phyloP scores from a whole-genome alignment of 768 basidiomycete species.

The Lanmaoa rubissima region DNA sequence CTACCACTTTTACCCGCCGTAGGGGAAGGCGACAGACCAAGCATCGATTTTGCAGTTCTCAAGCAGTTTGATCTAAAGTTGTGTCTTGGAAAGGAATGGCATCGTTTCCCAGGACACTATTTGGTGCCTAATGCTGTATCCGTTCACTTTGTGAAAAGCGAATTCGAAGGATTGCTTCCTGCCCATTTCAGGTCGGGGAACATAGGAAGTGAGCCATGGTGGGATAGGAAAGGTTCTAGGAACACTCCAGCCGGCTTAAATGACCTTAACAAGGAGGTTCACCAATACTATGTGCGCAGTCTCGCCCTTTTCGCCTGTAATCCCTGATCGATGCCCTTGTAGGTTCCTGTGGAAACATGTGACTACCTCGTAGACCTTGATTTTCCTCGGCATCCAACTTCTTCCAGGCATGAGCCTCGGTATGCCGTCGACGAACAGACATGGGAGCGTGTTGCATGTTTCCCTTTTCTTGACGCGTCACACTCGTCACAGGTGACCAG shows the following conservation, averaged over 20 bases:
- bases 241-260: conserved; percentile 69
- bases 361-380: conserved; percentile 91
- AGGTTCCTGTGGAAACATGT: conserved; percentile 74
- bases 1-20: conserved; percentile 46
- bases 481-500: conserved; percentile 73
- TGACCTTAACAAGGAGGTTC: conserved; percentile 81
- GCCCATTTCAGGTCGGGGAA: conserved; percentile 61
- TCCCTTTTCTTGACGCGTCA: conserved; percentile 78
- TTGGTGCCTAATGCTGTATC: conserved; percentile 79
- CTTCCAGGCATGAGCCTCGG: conserved; percentile 69
- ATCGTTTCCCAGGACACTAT: conserved; percentile 90
- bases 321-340: conserved; percentile 3
- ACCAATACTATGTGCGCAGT: conserved; percentile 69
- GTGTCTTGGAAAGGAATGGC: conserved; percentile 95
- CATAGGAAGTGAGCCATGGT: conserved; percentile 27
- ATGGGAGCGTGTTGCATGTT: conserved; percentile 84
- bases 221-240: conserved; percentile 55
- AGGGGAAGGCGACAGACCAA: conserved; percentile 44
- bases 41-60: conserved; percentile 68
- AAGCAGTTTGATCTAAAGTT: conserved; percentile 68
- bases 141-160: conserved; percentile 89
- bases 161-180: conserved; percentile 87
- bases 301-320: background rate
- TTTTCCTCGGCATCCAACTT: conserved; percentile 66
- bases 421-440: conserved; percentile 61